Percentiles rank a stretch among this genome's conserved stretches.
These are phyloP conservation scores for Cordyceps farinosa DNA, from an alignment of 2,329 filamentous ascomycete genomes.

Conservation along the genomic window DNA sequence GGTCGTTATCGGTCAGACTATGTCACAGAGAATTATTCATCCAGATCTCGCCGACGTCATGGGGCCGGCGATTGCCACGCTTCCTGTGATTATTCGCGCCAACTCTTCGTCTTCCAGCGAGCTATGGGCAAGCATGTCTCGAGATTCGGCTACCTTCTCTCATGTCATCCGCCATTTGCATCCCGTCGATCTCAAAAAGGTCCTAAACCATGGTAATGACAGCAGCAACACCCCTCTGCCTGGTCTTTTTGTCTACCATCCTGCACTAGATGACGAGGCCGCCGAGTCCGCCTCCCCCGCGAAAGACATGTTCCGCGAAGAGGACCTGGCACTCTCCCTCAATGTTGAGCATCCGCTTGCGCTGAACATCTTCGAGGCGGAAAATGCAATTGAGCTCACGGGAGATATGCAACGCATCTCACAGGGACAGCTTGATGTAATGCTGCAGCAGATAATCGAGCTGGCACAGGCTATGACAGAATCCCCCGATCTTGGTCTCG, in stretches of 20 bases:
- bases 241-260: slow-evolving; percentile 27
- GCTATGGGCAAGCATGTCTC: slow-evolving; percentile 8
- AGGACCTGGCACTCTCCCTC: slow-evolving; percentile 31
- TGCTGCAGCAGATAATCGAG: slow-evolving; percentile 24
- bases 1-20: slow-evolving; percentile 24
- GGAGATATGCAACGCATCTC: slow-evolving; percentile 23
- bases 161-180: slow-evolving; percentile 21
- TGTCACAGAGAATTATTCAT: slow-evolving; percentile 25
- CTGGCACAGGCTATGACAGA: slow-evolving; percentile 20
- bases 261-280: not conserved
- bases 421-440: slow-evolving; percentile 22
- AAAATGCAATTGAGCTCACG: slow-evolving; percentile 23
- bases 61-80: slow-evolving; percentile 26
- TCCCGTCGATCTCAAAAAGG: slow-evolving; percentile 25
- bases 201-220: slow-evolving; percentile 23
- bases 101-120: slow-evolving; percentile 17
- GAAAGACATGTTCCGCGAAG: slow-evolving; percentile 26
- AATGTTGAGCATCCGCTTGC: slow-evolving; percentile 40
- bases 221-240: slow-evolving; percentile 22
- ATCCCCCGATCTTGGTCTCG: slow-evolving; percentile 19
- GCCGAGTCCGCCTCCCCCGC: not conserved
- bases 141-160: slow-evolving; percentile 1
- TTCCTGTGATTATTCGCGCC: slow-evolving; percentile 23
- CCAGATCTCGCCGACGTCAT: slow-evolving; percentile 24
- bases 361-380: slow-evolving; percentile 33